Evolutionary conservation across 257 asterid species (phyloP), one percentile per base, ranked within the genome.

Genomic region (Eucommia ulmoides): DNA sequence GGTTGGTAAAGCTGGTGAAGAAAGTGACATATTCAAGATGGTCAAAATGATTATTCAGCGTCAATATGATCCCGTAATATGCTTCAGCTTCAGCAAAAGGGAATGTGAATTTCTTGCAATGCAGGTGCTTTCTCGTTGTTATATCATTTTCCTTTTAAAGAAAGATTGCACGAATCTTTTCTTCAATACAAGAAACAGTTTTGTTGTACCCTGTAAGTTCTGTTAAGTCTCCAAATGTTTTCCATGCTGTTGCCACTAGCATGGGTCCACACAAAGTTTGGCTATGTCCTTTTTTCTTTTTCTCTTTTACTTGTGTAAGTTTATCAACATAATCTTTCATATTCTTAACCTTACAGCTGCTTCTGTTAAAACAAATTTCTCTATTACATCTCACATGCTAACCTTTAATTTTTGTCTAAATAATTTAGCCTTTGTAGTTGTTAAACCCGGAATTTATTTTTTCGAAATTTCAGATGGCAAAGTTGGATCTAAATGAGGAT

Each of bases 61-160:
- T 22, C 96, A 85, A 60, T 91, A 91, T 65, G 98, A 91, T 70
- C 96, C 98, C 45, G 93, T 91, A 53, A 85, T 91, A 80, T 91
- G 96, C 60, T 91, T 91, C 74, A 91, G 96, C 72, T 91, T 91
- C 81, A 91, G 98, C 82, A 91, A 91, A 79, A 81, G 94, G 61
- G 98, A 91, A 49, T 91, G 98, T 77, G 98, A 91, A 81, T 73
- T 61, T 52, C 96, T 91, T 51, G 98, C 98, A 20, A 91, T 91
- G 96, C 96, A 91, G 98, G 98, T 24, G 16, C 8, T 22, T 52
- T 52, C 19, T 45, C 58, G 14, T 42, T 24, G 35, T 14, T 55
- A 16, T n/a, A n/a, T 16, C 1, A 41, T 41, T 41, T 19, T 1
- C 7, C 9, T 41, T 9, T 1, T 8, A 29, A 29, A 29, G 38